Base-by-base conservation (phyloP, 2,329 filamentous ascomycete genomes). In the Paecilomyces formosus region DNA sequence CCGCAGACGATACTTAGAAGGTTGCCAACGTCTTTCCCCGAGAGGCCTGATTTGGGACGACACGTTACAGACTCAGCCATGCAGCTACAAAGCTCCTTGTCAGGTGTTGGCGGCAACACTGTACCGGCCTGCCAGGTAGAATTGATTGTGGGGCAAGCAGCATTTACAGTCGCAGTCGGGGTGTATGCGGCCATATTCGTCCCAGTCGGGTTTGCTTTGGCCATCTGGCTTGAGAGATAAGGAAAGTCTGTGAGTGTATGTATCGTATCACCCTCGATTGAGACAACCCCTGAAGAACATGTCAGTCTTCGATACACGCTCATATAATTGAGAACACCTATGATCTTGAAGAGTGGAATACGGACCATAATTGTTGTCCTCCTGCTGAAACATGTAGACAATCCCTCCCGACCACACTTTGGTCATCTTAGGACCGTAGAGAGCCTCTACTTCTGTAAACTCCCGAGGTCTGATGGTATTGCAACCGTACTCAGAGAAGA, bases 401-500 rank as follows among this genome's bases (percentile, higher is more conserved):
- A 97, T 95, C 76, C 92, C 93, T 65, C 93, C 93, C 54, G 90
- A 95, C 85, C 93, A 92, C 68, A 95, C 89, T 5, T 74, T 75
- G 15, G 85, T 89, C 93, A 97, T 97, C 55, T 90, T 73, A 57
- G 81, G 73, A 54, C 86, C 86, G 76, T 90, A 97, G 5, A 97
- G 84, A 55, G 88, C 88, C 45, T 77, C 79, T 50, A 95, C 92
- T 75, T 97, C 93, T 58, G 89, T 85, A 77, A 94, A 97, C 62
- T 82, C 80, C 75, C 93, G 89, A 60, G 82, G 84, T 30, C 81
- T 80, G 72, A 76, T 80, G 33, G 80, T 81, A 79, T 95, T 96
- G 86, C 93, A 97, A 66, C 93, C 93, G 71, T 97, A 97, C 78
- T 97, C 93, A 63, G 93, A 92, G 71, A 97, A 96, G 87, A 97